Evolutionary conservation across 1,139 yeast genomes (phyloP).

Genomic region (Suhomyces kunorum): DNA sequence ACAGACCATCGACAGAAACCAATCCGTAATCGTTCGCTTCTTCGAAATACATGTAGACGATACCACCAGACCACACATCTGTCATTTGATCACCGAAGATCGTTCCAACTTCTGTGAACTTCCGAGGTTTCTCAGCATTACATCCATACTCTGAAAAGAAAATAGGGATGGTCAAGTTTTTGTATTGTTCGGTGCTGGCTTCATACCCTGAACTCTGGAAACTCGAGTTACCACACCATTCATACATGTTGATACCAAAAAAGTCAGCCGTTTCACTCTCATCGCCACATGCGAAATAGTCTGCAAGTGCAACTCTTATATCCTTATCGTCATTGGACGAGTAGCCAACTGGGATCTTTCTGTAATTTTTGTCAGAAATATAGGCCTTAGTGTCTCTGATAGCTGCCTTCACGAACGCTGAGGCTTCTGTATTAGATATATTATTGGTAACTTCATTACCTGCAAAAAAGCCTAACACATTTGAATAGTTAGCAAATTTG

Average conservation of each 20-base stretch:
- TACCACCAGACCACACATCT: conserved; percentile 88
- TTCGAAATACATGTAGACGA: conserved; percentile 81
- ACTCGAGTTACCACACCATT: conserved; percentile 81
- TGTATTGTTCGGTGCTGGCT: conserved; percentile 57
- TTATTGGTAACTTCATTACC: conserved; percentile 83
- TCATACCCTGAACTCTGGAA: conserved; percentile 74
- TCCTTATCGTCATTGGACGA: conserved; percentile 84
- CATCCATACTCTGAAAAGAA: conserved; percentile 88
- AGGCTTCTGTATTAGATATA: conserved; percentile 52
- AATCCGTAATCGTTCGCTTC: conserved; percentile 82
- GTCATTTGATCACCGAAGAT: conserved; percentile 43
- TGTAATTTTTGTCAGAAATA: conserved; percentile 60
- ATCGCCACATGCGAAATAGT: conserved; percentile 76
- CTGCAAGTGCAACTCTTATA: conserved; percentile 73
- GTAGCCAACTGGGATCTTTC: conserved; percentile 87
- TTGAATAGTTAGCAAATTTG: conserved; percentile 78
- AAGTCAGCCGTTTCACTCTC: conserved; percentile 73
- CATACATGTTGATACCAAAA: conserved; percentile 88
- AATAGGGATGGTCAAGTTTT: conserved; percentile 71
- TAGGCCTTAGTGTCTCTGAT: conserved; percentile 88
- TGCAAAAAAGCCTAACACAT: conserved; percentile 85
- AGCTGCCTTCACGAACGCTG: conserved; percentile 89
- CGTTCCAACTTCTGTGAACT: conserved; percentile 64
- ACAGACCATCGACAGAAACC: conserved; percentile 51
- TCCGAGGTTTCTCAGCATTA: conserved; percentile 62